Evolutionary conservation across 805 yeast species (phyloP), one percentile per base, ranked within the genome.

Genomic region (Candida morakotiae): DNA sequence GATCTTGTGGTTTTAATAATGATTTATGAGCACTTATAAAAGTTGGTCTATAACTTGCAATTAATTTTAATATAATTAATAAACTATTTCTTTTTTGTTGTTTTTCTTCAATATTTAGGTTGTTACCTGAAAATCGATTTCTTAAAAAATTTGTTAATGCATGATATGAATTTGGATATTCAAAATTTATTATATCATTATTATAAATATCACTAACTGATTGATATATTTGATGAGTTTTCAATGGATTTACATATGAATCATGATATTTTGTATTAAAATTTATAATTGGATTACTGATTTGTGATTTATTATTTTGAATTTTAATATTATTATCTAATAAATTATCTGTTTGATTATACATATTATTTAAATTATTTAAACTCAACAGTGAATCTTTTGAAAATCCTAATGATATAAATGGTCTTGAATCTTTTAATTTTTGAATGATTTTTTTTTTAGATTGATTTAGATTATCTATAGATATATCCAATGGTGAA

Each of bases 11-110:
- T 48, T 77, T 81, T 38, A 67, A 54, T 29, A 85, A 63, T 5
- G 81, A 76, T 48, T 84, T 78, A 34, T 87, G 84, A 1, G 88
- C 81, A 15, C 87, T 78, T 14, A 82, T 83, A 49, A 85, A 85
- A 10, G 86, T 77, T 9, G 93, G 91, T 37, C 91, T 64, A 51
- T 81, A 82, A 48, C 76, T 65, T 37, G 81, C 83, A 69, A 79
- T 69, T 42, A 75, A 62, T 61, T 77, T 75, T 14, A 78, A 71
- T 29, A 79, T 74, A 34, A 57, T 52, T 16, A 67, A 52, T 14
- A 67, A 42, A 40, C 55, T 64, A 24, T 53, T 46, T 18, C 71
- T 45, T 36, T 66, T 65, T 7, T 38, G 40, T 27, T 51, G 52
- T 34, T 51, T 54, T 34, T 58, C 62, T n/a, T 51, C 58, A 11